Percentiles rank a stretch among this genome's conserved stretches.
Evolutionary conservation across 768 basidiomycete species (phyloP).

Genomic region (Boletales sp.): DNA sequence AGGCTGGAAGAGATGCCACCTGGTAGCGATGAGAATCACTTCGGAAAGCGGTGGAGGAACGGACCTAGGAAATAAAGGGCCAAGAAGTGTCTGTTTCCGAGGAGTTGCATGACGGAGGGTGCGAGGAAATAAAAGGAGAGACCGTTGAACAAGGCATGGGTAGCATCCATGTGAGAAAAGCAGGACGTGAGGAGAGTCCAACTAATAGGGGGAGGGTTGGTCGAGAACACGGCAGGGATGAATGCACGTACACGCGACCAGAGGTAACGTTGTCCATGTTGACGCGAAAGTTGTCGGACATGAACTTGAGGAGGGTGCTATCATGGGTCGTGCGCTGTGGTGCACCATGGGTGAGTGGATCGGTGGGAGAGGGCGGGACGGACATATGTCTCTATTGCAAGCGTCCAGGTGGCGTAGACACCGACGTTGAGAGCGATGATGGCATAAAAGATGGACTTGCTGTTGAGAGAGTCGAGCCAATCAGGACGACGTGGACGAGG

Average conservation of each 20-base stretch:
- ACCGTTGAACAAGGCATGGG: conserved; percentile 73
- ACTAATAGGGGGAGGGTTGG: conserved; percentile 35
- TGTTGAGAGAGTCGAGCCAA: conserved; percentile 51
- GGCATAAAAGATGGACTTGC: conserved; percentile 52
- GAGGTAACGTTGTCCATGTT: conserved; percentile 56
- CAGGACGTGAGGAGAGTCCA: conserved; percentile 70
- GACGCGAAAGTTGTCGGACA: conserved; percentile 61
- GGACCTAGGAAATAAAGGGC: conserved; percentile 69
- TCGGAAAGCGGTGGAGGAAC: conserved; percentile 14
- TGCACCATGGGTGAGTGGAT: not conserved
- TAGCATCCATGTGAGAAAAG: conserved; percentile 64
- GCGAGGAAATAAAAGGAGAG: conserved; percentile 79
- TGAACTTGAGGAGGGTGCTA: conserved; percentile 39
- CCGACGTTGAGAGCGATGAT: conserved; percentile 61
- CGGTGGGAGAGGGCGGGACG: conserved; percentile 19
- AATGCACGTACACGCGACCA: conserved; percentile 59
- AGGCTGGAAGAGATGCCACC: conserved; percentile 60
- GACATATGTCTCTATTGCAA: conserved; percentile 32
- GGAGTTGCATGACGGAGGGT: conserved; percentile 52
- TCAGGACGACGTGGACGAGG: conserved; percentile 26
- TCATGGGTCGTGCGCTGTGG: conserved; percentile 38
- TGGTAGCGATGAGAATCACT: conserved; percentile 21
- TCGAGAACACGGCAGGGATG: not conserved
- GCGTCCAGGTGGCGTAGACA: conserved; percentile 59
- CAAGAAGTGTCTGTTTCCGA: conserved; percentile 67